These are phyloP conservation scores for Mycena belliarum DNA, from an alignment of 768 basidiomycete species.

Conservation along the genomic window DNA sequence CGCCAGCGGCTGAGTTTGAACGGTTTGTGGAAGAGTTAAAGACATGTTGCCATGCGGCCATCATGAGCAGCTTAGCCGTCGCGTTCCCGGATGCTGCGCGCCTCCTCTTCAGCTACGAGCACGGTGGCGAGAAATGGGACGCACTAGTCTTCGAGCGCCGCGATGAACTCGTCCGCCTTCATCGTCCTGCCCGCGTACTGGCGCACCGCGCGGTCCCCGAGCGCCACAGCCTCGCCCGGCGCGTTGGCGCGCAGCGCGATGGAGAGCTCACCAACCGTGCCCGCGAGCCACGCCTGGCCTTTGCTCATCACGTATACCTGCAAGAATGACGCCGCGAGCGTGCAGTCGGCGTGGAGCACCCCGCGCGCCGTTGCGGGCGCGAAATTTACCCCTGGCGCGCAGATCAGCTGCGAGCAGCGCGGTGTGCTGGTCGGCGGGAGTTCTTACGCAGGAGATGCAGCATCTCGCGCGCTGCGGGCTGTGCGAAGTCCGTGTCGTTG, in stretches of 20 bases:
- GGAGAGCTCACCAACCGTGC: neutral
- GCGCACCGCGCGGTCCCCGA: neutral
- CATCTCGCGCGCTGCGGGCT: neutral
- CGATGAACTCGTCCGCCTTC: constrained; percentile 6
- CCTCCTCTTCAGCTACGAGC: too few relatives aligned
- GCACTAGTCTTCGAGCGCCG: constrained; percentile 6
- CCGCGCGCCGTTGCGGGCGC: constrained; percentile 3
- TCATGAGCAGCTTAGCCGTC: constrained; percentile 3
- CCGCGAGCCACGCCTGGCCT: constrained; percentile 3
- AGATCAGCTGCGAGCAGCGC: neutral
- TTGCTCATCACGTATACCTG: constrained; percentile 9
- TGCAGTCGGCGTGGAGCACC: neutral
- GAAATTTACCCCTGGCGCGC: constrained; percentile 1
- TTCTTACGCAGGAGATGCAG: neutral
- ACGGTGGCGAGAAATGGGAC: too few relatives aligned
- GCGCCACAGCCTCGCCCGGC: neutral
- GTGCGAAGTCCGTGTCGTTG: neutral
- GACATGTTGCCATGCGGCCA: neutral
- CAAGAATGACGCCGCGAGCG: constrained; percentile 6
- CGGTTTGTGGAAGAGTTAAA: too few relatives aligned
- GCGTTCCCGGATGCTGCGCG: constrained; percentile 4
- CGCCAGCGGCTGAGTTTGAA: too few relatives aligned
- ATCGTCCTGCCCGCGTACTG: neutral
- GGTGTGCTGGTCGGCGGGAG: neutral
- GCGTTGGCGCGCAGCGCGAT: neutral